Base-by-base conservation (phyloP, 805 yeast genomes). In the Metschnikowia corniflorae region DNA sequence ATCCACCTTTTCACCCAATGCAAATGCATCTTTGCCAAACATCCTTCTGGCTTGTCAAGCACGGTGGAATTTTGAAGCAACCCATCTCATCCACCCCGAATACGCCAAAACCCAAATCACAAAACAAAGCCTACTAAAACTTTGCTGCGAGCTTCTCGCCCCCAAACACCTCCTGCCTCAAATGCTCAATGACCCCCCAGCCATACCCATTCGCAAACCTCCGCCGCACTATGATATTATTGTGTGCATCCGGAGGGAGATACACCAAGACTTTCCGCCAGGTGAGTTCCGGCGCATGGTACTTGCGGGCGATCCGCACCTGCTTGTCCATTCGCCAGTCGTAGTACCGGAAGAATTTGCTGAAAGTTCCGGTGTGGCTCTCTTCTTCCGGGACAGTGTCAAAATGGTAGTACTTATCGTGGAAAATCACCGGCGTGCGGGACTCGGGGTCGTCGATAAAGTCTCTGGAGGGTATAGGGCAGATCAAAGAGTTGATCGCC, bases 221-320 rank as follows among this genome's bases (percentile, higher is more conserved):
- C 35, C 74, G 53, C 31, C 74, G 43, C 10, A 68, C 74, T 4
- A 65, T 54, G 6, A 68, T 68, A 42, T 68, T 68, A 44, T 67
- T 68, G 46, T 68, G 74, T 3, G 74, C 71, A 49, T 68, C 74
- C 2, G 72, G 71, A 0, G 71, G 72, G 15, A 68, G 51, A 34
- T 57, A 55, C 2, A 68, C 73, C 43, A 68, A 51, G 10, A 68
- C 63, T 42, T 68, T 68, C n/a, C 74, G 55, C 74, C 74, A 68
- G 31, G 51, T 60, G 41, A 68, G 49, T 6, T 50, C 48, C 7
- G 55, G 55, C 7, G 57, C 40, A 37, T 68, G 74, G 43, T 67
- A 68, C 49, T 62, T 64, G 26, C 61, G 54, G 3, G 72, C 74
- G 16, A 68, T 67, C 23, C 46, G 54, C 17, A 63, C 69, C 47